Conservation (phyloP, 1,284 basidiomycete genomes). For the Cutaneotrichosporon spelunceum region DNA sequence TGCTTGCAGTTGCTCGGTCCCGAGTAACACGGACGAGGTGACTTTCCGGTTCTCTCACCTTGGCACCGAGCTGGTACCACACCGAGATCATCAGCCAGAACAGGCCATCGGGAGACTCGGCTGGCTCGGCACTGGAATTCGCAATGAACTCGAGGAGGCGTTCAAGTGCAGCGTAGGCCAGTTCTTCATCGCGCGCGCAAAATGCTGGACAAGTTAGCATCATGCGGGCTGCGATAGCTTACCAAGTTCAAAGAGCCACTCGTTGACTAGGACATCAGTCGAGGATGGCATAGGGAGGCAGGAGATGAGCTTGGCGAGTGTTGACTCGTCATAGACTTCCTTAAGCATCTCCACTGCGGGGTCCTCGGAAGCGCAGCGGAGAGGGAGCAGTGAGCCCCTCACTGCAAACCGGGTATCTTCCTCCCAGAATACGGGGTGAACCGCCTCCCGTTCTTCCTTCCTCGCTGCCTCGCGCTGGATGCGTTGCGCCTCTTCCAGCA, state of each 20-base stretch:
- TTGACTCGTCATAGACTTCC: background rate
- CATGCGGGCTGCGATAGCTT: background rate
- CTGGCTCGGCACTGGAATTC: background rate
- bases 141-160: constrained; percentile 3
- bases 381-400: background rate
- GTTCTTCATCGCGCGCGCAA: background rate
- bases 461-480: constrained; percentile 1
- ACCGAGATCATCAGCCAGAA: background rate
- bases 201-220: constrained; percentile 8
- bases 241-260: constrained; percentile 13
- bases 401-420: background rate
- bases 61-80: constrained; percentile 1
- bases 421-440: constrained; percentile 6
- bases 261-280: background rate
- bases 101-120: background rate
- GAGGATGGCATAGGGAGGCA: background rate
- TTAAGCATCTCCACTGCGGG: background rate
- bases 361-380: background rate
- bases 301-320: background rate
- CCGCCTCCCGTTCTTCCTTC: constrained; percentile 6
- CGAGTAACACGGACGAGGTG: background rate
- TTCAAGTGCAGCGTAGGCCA: background rate
- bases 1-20: background rate
- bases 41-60: background rate
- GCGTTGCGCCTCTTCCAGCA: background rate